These are phyloP conservation scores for Neopestalotiopsis clavispora DNA, from an alignment of 2,329 filamentous ascomycete genomes.

Conservation along the genomic window DNA sequence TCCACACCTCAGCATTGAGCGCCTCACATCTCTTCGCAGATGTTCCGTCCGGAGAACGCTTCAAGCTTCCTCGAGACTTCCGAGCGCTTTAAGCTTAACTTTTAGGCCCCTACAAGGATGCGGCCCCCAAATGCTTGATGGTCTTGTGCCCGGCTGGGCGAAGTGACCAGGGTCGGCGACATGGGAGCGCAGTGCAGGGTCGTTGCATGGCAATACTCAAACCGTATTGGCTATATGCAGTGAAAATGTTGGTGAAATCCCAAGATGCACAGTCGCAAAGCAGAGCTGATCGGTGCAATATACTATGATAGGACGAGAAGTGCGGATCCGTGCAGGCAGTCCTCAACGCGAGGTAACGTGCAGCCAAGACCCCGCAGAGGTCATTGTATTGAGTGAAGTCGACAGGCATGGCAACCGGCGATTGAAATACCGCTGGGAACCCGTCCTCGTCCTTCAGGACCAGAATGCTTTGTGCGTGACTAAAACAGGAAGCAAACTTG, in stretches of 20 bases:
- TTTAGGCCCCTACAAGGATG: not conserved
- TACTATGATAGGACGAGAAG: not conserved
- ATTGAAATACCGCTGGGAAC: not conserved
- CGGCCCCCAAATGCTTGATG: not conserved
- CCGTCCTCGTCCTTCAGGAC: not conserved
- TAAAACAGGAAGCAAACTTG: too few relatives aligned
- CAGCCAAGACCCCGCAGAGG: not conserved
- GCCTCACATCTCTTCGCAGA: too few relatives aligned
- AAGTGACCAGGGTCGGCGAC: not conserved
- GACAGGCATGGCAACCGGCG: not conserved
- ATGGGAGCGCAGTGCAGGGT: not conserved
- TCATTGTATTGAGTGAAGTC: not conserved
- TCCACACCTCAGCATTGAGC: too few relatives aligned
- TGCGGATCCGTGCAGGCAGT: not conserved
- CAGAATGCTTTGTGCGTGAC: not conserved
- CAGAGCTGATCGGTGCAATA: not conserved
- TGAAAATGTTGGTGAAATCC: not conserved
- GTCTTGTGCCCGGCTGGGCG: not conserved
- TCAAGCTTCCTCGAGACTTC: too few relatives aligned
- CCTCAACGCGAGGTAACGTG: not conserved
- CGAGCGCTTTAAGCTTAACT: not conserved
- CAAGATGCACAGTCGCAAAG: not conserved
- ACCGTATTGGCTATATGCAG: not conserved
- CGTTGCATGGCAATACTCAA: not conserved
- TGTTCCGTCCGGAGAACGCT: too few relatives aligned